A percentile compares a stretch with the other conserved stretches of the same genome.
phyloP scores from a whole-genome alignment of 345 rosid species.

The Adansonia digitata region DNA sequence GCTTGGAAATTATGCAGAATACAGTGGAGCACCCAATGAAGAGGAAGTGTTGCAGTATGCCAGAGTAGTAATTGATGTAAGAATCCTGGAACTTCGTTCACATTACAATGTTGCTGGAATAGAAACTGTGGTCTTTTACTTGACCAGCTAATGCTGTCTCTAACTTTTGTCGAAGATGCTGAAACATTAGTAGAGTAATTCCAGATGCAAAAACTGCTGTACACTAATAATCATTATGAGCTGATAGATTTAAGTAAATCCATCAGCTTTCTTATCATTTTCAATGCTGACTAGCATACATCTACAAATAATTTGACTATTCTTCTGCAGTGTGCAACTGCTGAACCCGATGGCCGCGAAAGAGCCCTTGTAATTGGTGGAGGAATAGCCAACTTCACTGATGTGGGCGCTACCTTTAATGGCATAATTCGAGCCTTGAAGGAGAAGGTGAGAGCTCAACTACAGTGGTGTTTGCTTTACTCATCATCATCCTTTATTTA shows the following conservation, averaged over 20 bases:
- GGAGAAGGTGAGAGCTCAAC: slow-evolving; percentile 71
- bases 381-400: slow-evolving; percentile 95
- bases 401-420: slow-evolving; percentile 93
- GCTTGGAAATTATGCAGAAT: slow-evolving; percentile 96
- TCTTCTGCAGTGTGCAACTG: slow-evolving; percentile 70
- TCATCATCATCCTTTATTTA: neutral
- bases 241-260: neutral
- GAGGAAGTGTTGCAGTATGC: slow-evolving; percentile 98
- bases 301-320: slow-evolving; percentile 5
- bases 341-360: slow-evolving; percentile 77
- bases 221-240: neutral
- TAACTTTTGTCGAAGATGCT: neutral
- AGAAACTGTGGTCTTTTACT: neutral
- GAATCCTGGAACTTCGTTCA: slow-evolving; percentile 12
- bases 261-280: neutral
- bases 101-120: neutral
- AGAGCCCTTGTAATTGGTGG: slow-evolving; percentile 95
- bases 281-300: neutral
- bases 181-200: neutral
- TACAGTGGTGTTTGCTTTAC: neutral
- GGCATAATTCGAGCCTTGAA: slow-evolving; percentile 87
- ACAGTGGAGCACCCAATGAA: slow-evolving; percentile 98
- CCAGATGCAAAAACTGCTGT: neutral
- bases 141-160: neutral
- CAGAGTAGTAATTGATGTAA: slow-evolving; percentile 89